phyloP scores from a whole-genome alignment of 352 stramenopile genomes.

The Pythium aquatile region DNA sequence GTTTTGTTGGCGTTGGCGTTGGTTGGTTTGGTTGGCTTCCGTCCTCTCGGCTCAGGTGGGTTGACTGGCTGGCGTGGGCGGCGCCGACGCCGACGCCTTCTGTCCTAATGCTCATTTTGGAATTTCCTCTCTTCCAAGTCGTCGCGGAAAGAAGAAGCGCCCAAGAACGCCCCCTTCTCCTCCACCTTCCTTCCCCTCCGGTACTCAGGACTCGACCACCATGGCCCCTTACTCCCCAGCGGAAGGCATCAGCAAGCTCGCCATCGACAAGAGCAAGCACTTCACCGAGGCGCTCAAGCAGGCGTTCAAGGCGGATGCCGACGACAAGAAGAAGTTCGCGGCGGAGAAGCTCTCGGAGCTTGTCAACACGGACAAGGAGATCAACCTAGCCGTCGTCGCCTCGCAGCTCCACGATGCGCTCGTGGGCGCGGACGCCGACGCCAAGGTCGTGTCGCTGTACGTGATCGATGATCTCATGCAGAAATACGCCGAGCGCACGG shows the following conservation, averaged over 20 bases:
- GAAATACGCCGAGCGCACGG: constrained; percentile 79
- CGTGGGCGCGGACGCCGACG: constrained; percentile 49
- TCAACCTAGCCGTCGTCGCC: constrained; percentile 72
- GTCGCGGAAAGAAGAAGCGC: constrained; percentile 27
- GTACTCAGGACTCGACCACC: constrained; percentile 32
- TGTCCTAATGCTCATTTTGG: constrained; percentile 55
- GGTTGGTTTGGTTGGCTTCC: constrained; percentile 13
- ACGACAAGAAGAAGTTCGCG: constrained; percentile 77
- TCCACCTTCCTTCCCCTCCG: constrained; percentile 27
- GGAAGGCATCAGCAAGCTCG: constrained; percentile 82
- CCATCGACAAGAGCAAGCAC: constrained; percentile 90
- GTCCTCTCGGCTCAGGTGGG: not conserved
- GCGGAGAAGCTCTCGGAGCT: constrained; percentile 86
- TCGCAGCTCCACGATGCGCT: constrained; percentile 66
- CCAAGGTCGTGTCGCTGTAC: constrained; percentile 69
- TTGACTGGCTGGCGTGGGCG: constrained; percentile 14
- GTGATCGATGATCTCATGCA: constrained; percentile 84
- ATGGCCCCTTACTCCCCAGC: constrained; percentile 84
- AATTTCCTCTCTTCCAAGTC: constrained; percentile 69
- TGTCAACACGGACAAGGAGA: constrained; percentile 62
- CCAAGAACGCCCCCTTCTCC: constrained; percentile 24
- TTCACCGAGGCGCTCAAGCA: constrained; percentile 84
- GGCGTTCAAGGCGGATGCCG: constrained; percentile 51
- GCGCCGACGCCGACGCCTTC: not conserved
- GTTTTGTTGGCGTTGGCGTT: constrained; percentile 3